Evolutionary conservation across 495 filamentous ascomycete genomes (phyloP), one percentile per base, ranked within the genome.

Genomic region (Massariosphaeria phaeospora): DNA sequence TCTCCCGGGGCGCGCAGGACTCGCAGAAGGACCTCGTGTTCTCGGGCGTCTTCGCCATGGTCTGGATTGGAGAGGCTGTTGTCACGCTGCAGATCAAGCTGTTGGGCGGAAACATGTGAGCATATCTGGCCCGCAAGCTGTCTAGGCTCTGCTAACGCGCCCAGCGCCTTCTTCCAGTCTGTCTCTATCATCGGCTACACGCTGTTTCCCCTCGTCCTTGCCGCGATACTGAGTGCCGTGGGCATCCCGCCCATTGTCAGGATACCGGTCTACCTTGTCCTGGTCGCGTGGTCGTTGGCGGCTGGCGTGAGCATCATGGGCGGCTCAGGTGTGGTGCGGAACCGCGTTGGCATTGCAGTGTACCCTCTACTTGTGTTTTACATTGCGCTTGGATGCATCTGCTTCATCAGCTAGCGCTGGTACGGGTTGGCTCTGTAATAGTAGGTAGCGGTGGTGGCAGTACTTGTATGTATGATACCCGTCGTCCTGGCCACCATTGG

Each of bases 81-180:
- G 91, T 99, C 53, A 99, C 93, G n/a, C 73, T 91, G 67, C 93
- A 99, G 80, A 96, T 99, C 67, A 96, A 96, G 76, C 74, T 99
- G 65, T 73, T 99, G 53, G 93, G 93, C 41, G 93, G 93, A 23
- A 96, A 94, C 76, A 96, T 98, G 93, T 97, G 73, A 72, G 89
- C 80, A 9, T n/a, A 12, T 24, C 27, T n/a, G 52, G 10, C 45
- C 47, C n/a, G 21, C 21, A 30, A 1, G 1, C 21, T 15, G 35
- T 7, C 15, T 1, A 24, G 2, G 20, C 6, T 21, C 30, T 1
- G 24, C 49, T 54, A 26, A 59, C 42, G 9, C 0, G 8, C 15
- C 40, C 60, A 97, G 93, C 57, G 95, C 93, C 23, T 98, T 98
- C 71, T 91, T 94, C 74, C 93, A 97, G 70, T 91, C 88, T 40